phyloP scores from a whole-genome alignment of 2,329 filamentous ascomycete species.

The Tolypocladium inflatum region DNA sequence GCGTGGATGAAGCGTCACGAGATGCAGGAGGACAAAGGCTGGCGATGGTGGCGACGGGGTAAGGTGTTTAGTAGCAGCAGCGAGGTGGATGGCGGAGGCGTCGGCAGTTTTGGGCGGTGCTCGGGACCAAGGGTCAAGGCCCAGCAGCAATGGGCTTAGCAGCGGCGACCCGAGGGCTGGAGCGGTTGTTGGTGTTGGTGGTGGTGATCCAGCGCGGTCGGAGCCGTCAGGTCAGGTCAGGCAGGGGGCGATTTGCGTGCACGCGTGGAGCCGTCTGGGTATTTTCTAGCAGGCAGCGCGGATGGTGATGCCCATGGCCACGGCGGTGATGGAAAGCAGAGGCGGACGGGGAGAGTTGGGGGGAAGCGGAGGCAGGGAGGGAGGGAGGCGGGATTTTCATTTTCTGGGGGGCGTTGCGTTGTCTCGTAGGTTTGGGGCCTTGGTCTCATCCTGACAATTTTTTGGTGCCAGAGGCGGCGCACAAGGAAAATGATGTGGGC shows the following conservation, averaged over 20 bases:
- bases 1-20: not conserved
- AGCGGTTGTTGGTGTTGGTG: conserved; percentile 1
- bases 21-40: conserved; percentile 2
- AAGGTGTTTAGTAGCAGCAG: not conserved
- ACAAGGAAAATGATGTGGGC: conserved; percentile 23
- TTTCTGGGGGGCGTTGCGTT: conserved; percentile 18
- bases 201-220: conserved; percentile 13
- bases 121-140: not conserved
- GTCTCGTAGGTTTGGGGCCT: conserved; percentile 27
- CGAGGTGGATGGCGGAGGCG: not conserved
- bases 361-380: conserved; percentile 14
- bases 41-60: not conserved
- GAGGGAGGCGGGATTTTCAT: conserved; percentile 18
- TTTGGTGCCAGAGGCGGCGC: conserved; percentile 29
- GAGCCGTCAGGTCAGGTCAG: conserved; percentile 6
- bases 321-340: conserved; percentile 15
- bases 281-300: not conserved
- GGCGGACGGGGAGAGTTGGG: conserved; percentile 9
- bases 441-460: conserved; percentile 30
- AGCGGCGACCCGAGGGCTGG: not conserved
- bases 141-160: not conserved
- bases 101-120: not conserved
- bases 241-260: not conserved
- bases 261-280: not conserved
- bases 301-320: conserved; percentile 9